Evolutionary conservation across 1,139 yeast genomes (phyloP).

Genomic region (Candida tunisiensis): DNA sequence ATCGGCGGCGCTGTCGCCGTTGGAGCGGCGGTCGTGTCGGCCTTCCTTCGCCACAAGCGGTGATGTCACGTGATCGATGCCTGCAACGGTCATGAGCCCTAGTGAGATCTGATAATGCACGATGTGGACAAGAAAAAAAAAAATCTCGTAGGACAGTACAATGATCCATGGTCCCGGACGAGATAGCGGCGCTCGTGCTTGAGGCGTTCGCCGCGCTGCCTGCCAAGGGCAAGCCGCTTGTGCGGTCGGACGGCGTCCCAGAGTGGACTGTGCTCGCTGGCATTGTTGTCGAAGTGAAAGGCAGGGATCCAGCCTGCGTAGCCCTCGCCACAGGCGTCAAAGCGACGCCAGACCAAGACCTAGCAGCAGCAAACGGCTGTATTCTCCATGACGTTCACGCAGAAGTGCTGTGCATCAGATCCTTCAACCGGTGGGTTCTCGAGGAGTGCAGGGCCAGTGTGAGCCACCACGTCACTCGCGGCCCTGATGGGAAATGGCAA

Average conservation of each 20-base stretch:
- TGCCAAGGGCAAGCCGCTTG: slow-evolving; percentile 36
- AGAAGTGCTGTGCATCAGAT: slow-evolving; percentile 55
- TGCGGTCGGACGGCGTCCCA: slow-evolving; percentile 39
- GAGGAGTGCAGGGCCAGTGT: slow-evolving; percentile 19
- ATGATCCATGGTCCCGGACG: slow-evolving; percentile 12
- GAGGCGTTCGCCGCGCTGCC: slow-evolving; percentile 19
- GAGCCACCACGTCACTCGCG: neutral
- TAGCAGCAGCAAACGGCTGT: slow-evolving; percentile 27
- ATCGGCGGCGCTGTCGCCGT: slow-evolving; percentile 76
- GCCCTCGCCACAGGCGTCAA: slow-evolving; percentile 74
- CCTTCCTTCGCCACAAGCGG: slow-evolving; percentile 26
- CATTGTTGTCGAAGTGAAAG: slow-evolving; percentile 31
- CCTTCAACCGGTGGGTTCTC: slow-evolving; percentile 34
- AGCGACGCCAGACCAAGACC: slow-evolving; percentile 37
- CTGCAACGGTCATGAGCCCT: too few relatives aligned
- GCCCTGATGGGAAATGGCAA: neutral
- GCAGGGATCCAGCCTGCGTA: slow-evolving; percentile 16
- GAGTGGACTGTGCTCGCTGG: slow-evolving; percentile 87
- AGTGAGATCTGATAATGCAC: too few relatives aligned
- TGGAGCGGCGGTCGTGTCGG: slow-evolving; percentile 56
- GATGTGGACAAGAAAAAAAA: too few relatives aligned
- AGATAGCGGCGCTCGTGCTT: slow-evolving; percentile 18
- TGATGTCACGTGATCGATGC: too few relatives aligned
- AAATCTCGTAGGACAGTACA: too few relatives aligned
- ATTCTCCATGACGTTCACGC: slow-evolving; percentile 84